phyloP scores from a whole-genome alignment of 2,329 filamentous ascomycete genomes.

The Sporothrix sp. region DNA sequence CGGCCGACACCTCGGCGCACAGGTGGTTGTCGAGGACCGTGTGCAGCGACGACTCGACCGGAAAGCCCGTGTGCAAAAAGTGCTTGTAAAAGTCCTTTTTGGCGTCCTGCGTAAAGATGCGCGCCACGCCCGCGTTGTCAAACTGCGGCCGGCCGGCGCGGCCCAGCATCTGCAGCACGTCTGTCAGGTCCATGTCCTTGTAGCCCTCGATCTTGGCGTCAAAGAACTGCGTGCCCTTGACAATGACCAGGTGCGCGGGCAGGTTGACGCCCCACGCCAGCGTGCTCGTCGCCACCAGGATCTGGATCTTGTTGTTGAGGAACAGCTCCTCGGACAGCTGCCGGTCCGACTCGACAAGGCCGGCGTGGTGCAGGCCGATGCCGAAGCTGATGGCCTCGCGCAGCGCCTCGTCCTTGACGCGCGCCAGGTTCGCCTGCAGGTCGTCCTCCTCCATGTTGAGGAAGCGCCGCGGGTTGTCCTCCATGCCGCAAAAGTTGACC shows the following conservation, averaged over 20 bases:
- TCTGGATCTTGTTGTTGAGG: conserved; percentile 95
- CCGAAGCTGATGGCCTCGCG: conserved; percentile 94
- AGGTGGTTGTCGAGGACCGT: conserved; percentile 96
- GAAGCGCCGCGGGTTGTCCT: conserved; percentile 91
- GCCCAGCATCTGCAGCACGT: conserved; percentile 95
- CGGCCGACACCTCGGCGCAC: conserved; percentile 86
- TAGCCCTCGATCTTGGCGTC: conserved; percentile 97
- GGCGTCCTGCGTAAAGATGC: conserved; percentile 92
- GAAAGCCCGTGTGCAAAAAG: conserved; percentile 95
- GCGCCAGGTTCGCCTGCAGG: conserved; percentile 71
- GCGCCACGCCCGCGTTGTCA: conserved; percentile 87
- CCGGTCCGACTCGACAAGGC: conserved; percentile 88
- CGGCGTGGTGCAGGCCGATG: conserved; percentile 93
- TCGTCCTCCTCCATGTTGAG: conserved; percentile 93
- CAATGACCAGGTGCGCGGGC: conserved; percentile 90
- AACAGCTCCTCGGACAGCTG: conserved; percentile 91
- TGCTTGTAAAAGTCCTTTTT: conserved; percentile 99
- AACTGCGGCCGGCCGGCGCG: conserved; percentile 94
- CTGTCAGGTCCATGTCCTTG: conserved; percentile 97
- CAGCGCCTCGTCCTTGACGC: conserved; percentile 87
- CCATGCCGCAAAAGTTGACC: conserved; percentile 97
- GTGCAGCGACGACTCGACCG: conserved; percentile 91
- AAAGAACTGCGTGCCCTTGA: conserved; percentile 97
- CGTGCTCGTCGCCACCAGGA: conserved; percentile 89
- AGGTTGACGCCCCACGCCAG: conserved; percentile 97